Evolutionary conservation across 2,329 filamentous ascomycete species (phyloP), one percentile per base, ranked within the genome.

Genomic region (Rhinocladiella mackenziei): DNA sequence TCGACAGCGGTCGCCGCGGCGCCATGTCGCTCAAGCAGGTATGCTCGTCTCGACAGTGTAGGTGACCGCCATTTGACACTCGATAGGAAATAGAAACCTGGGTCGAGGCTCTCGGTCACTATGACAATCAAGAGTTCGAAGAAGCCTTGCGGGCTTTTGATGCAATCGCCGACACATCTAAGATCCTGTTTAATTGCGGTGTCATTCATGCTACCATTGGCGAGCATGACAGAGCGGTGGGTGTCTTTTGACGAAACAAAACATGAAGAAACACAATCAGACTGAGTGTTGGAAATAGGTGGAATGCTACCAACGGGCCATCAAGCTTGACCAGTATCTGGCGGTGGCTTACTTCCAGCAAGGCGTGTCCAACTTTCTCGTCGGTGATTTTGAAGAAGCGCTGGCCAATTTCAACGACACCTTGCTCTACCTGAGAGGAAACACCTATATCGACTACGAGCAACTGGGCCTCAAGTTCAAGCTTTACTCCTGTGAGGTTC

Each of bases 391-490:
- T 58, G 89, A 97, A 65, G 92, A 97, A 66, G 92, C 92, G 13
- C 74, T 97, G 50, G 89, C 89, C 56, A 97, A 97, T 69, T 98
- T 98, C 76, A 98, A 98, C 71, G 92, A 98, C 62, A 96, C 92
- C 0, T 74, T 98, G 29, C 73, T 96, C 30, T 97, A 97, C 66
- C 77, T 98, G 33, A 81, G 92, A 60, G 92, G 92, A 51, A 97
- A 98, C 71, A 89, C 88, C 44, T 87, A 92, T 70, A 98, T 98
- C 67, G 89, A 98, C 67, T 98, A 98, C 66, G 88, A 94, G 49
- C 92, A 98, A 65, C 69, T 98, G 36, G 92, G 92, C 14, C 77
- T 98, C 32, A 84, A 94, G 47, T 98, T 97, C 73, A 95, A 94
- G 66, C 74, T 98, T 8, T 97, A 91, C 66, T 96, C 92, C 1